Evolutionary conservation across 2,329 filamentous ascomycete species (phyloP), one percentile per base, ranked within the genome.

Genomic region (Camptophora hylomeconis): DNA sequence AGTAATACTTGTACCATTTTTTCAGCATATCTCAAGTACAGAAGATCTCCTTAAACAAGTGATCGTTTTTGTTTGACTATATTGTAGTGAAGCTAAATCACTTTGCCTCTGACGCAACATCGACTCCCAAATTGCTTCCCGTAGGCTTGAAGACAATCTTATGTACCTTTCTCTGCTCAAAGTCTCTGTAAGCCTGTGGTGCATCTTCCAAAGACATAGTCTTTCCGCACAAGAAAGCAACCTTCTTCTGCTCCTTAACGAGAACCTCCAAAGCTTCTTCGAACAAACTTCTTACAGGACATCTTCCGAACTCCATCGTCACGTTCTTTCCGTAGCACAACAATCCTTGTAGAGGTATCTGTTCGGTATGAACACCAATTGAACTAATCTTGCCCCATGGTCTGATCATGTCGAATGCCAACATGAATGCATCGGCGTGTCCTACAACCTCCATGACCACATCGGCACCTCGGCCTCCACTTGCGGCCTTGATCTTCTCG

Each of bases 391-490:
- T 31, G 14, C 42, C 42, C 30, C 31, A 45, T 2, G 41, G 42
- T 9, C 41, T 32, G 20, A 45, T 39, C 38, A 44, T 34, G 27
- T 45, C 39, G 27, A 45, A 42, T 9, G 36, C 42, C 8, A 45
- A 28, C 35, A 36, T 38, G 32, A 45, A 39, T 4, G 42, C 42
- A 26, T 44, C 39, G 7, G 34, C 20, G 17, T 42, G 42, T 1
- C 42, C 42, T 13, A 45, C 42, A 10, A 39, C 30, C 22, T 45
- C 41, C 12, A 45, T 32, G 11, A 42, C 41, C 1, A 45, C 52
- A 67, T 95, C 18, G 83, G 75, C 12, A 80, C 87, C 18, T 61
- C 98, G 36, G 1, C 63, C 69, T 1, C 56, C 65, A 28, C 75
- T 74, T 9, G 57, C 44, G 32, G 65, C 53, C 25, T 75, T 67